phyloP scores from a whole-genome alignment of 78 protist genomes.

The Dictyostelium brefeldianum region DNA sequence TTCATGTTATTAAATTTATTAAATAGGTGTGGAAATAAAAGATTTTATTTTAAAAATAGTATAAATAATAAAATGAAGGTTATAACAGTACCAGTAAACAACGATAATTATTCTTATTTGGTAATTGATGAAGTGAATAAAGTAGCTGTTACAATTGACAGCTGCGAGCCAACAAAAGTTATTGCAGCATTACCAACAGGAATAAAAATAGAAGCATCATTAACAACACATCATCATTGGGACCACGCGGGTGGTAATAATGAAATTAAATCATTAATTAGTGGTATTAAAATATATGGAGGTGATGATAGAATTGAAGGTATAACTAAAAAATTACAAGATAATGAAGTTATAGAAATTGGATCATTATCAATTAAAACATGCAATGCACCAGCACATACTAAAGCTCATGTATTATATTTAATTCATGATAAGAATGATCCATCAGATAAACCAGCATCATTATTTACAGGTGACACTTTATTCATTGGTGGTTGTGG shows the following conservation, averaged over 20 bases:
- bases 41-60: conserved; percentile 19
- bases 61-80: conserved; percentile 56
- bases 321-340: conserved; percentile 28
- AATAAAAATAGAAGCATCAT: conserved; percentile 32
- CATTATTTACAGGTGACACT: conserved; percentile 91
- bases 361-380: conserved; percentile 45
- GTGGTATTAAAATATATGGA: conserved; percentile 72
- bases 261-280: conserved; percentile 21
- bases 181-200: conserved; percentile 27
- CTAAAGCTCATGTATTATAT: conserved; percentile 81
- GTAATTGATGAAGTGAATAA: conserved; percentile 60
- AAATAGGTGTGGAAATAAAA: not conserved
- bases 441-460: not conserved
- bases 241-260: conserved; percentile 92
- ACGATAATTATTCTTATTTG: conserved; percentile 85
- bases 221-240: conserved; percentile 94
- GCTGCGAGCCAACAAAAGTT: conserved; percentile 83
- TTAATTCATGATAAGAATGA: conserved; percentile 4
- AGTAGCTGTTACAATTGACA: conserved; percentile 83
- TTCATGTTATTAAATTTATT: too few relatives aligned
- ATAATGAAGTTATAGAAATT: conserved; percentile 50
- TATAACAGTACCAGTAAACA: conserved; percentile 38
- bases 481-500: conserved; percentile 94
- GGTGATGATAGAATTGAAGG: conserved; percentile 82
- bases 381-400: conserved; percentile 89